Percentiles rank a stretch among this genome's conserved stretches.
phyloP scores from a whole-genome alignment of 441 rosid species.

The Gossypium lobatum region DNA sequence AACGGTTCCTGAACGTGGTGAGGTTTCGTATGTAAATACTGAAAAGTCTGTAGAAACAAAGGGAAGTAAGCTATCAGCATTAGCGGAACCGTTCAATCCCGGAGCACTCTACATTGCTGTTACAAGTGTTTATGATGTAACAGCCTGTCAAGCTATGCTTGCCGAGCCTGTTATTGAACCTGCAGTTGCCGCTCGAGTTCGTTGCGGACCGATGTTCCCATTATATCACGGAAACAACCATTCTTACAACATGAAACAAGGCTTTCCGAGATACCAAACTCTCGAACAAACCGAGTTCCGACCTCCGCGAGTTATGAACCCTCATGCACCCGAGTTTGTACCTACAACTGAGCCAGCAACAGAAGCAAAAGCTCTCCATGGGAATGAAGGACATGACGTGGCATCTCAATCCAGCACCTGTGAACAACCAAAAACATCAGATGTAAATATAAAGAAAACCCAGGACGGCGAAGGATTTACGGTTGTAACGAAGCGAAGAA shows the following conservation, averaged over 20 bases:
- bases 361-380: constrained; percentile 31
- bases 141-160: constrained; percentile 37
- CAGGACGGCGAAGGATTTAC: constrained; percentile 50
- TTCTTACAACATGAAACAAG: constrained; percentile 30
- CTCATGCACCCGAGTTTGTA: constrained; percentile 59
- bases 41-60: constrained; percentile 44
- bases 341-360: constrained; percentile 27
- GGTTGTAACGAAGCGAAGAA: constrained; percentile 48
- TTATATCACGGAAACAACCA: constrained; percentile 35
- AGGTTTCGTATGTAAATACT: constrained; percentile 22
- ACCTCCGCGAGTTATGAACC: constrained; percentile 48
- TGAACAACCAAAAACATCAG: constrained; percentile 24
- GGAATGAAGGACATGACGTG: constrained; percentile 32
- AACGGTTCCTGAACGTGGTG: constrained; percentile 21
- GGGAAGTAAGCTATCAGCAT: constrained; percentile 77
- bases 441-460: constrained; percentile 24
- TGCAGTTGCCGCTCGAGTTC: constrained; percentile 41
- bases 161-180: constrained; percentile 38
- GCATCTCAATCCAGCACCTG: constrained; percentile 18
- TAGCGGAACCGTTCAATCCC: constrained; percentile 85
- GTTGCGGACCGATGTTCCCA: constrained; percentile 47
- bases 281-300: constrained; percentile 20
- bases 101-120: constrained; percentile 32
- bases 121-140: constrained; percentile 36
- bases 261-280: constrained; percentile 30